Evolutionary conservation across 169 alveolate species (phyloP).

Genomic region (Nephromyces sp.): DNA sequence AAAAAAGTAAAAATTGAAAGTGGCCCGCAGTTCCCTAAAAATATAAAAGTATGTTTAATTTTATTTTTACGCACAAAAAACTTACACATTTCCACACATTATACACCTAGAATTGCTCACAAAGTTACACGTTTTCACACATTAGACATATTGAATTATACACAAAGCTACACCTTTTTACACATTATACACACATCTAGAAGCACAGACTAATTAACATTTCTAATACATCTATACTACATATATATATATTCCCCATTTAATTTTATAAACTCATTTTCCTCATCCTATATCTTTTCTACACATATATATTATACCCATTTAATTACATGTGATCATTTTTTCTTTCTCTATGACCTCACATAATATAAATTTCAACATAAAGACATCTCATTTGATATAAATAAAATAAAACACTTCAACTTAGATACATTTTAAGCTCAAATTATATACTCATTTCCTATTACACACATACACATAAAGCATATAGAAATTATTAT

Average conservation of each 20-base stretch:
- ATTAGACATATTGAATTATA: not conserved
- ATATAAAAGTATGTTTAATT: not conserved
- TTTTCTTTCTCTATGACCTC: too few species aligned
- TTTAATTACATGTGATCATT: too few species aligned
- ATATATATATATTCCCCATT: too few species aligned
- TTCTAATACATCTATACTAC: too few species aligned
- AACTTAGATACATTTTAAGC: not conserved
- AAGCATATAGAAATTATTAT: not conserved
- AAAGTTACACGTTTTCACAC: not conserved
- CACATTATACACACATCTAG: too few species aligned
- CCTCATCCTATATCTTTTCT: too few species aligned
- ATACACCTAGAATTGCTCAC: not conserved
- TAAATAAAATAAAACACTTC: not conserved
- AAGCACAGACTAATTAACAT: too few species aligned
- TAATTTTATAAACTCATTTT: too few species aligned
- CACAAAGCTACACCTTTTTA: not conserved
- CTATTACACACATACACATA: not conserved
- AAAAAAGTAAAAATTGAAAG: not conserved
- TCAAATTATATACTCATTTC: not conserved
- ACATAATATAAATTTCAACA: not conserved
- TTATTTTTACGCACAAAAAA: not conserved
- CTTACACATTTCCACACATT: not conserved
- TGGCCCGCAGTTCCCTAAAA: not conserved
- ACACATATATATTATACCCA: too few species aligned
- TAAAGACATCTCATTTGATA: not conserved